Evolutionary conservation across 1,284 basidiomycete species (phyloP), one percentile per base, ranked within the genome.

Genomic region (Ustanciosporium gigantosporum): DNA sequence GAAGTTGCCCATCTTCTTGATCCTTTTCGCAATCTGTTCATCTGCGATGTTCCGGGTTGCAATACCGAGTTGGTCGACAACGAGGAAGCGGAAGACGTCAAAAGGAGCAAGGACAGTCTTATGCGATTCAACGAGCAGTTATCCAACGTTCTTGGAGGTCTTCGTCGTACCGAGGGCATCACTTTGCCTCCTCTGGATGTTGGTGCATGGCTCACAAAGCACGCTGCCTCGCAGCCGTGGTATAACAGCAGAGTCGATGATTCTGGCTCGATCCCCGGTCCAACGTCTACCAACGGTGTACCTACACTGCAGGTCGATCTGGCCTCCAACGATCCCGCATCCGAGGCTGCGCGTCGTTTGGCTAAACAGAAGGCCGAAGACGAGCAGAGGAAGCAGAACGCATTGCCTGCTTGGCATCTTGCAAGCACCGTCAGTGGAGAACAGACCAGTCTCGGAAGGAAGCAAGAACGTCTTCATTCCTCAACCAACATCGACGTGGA

Each of bases 371-470:
- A 48, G 19, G 67, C 73, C 22, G 74, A 68, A 40, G 70, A 71
- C 20, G 48, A 61, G 32, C 52, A 62, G 64, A 79, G 83, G 44
- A 85, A 87, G 77, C 91, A 96, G 81, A 97, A 97, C 75, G 85
- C 87, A 0, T 80, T 98, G 36, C 94, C 94, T 0, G 83, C 87
- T 8, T 97, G 94, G 94, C 89, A 95, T 80, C 83, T 91, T 57
- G 88, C 90, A 77, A 93, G 90, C 76, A 98, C 94, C 3, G 89
- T 98, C 62, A 88, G 91, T 13, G 92, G 91, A 16, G 87, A 93
- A 68, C 81, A 89, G 58, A 96, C 93, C 0, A 87, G 90, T 16
- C 82, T 94, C 22, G 93, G 92, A 16, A 57, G 66, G 31, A 67
- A 51, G 41, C 55, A 68, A 41, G 44, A 62, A 17, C 53, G 52